Evolutionary conservation across 2,329 filamentous ascomycete genomes (phyloP).

Genomic region (Fusarium illudens): DNA sequence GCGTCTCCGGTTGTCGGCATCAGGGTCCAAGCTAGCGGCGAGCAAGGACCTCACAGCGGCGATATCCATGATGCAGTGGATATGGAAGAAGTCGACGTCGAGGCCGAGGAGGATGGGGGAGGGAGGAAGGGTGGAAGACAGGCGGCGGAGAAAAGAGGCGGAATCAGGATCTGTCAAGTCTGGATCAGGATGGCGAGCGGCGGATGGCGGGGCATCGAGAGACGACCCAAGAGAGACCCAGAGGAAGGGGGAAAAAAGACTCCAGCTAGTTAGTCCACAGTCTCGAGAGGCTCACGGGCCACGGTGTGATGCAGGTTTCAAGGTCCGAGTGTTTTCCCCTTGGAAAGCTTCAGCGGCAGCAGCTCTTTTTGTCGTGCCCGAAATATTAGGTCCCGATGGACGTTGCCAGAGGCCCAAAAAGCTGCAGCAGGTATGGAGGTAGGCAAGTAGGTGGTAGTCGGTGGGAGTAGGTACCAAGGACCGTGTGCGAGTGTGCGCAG

Average conservation of each 20-base stretch:
- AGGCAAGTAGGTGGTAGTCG: constrained; percentile 6
- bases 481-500: constrained; percentile 28
- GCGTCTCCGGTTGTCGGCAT: constrained; percentile 77
- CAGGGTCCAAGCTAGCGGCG: constrained; percentile 76
- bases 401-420: constrained; percentile 37
- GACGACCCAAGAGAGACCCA: constrained; percentile 34
- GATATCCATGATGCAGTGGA: constrained; percentile 70
- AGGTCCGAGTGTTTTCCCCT: constrained; percentile 13
- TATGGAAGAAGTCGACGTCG: constrained; percentile 39
- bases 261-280: constrained; percentile 24
- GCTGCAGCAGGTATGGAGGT: constrained; percentile 9
- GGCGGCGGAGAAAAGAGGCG: constrained; percentile 35
- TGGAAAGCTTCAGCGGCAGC: constrained; percentile 14
- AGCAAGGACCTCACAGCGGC: constrained; percentile 79
- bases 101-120: constrained; percentile 36
- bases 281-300: constrained; percentile 27
- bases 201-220: constrained; percentile 44
- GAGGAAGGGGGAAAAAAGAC: constrained; percentile 25
- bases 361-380: constrained; percentile 13
- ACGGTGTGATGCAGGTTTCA: constrained; percentile 21
- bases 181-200: constrained; percentile 40
- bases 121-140: constrained; percentile 28
- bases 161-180: constrained; percentile 45
- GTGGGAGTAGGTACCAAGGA: constrained; percentile 28
- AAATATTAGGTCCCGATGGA: constrained; percentile 36